Evolutionary conservation across 1,139 yeast species (phyloP).

Genomic region (Geotrichum macrosporum): DNA sequence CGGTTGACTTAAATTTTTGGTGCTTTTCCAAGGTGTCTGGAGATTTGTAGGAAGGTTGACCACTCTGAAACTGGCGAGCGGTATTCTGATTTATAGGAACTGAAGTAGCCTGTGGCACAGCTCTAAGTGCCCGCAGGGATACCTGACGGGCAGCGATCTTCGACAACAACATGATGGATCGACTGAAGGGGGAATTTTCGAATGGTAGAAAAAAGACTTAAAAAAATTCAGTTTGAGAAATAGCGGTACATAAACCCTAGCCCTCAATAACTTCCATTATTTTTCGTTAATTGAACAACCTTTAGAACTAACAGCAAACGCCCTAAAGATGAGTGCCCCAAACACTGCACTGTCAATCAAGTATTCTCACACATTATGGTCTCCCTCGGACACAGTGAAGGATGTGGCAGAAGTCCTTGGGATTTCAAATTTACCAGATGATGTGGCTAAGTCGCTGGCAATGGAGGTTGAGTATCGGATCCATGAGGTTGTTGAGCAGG

Average conservation of each 20-base stretch:
- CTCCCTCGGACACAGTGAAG: slow-evolving; percentile 93
- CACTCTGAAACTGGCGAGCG: slow-evolving; percentile 17
- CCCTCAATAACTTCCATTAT: slow-evolving; percentile 1
- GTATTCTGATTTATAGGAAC: slow-evolving; percentile 16
- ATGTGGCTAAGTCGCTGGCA: slow-evolving; percentile 88
- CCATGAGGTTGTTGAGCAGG: slow-evolving; percentile 92
- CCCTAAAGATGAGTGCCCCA: background rate
- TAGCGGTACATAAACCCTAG: slow-evolving; percentile 3
- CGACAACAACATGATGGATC: slow-evolving; percentile 18
- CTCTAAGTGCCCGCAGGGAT: slow-evolving; percentile 21
- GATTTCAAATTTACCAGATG: slow-evolving; percentile 72
- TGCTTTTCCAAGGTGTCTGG: slow-evolving; percentile 1
- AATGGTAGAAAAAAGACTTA: background rate
- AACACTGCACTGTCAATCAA: background rate
- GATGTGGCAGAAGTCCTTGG: slow-evolving; percentile 96
- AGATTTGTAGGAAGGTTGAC: slow-evolving; percentile 9
- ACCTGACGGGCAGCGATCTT: slow-evolving; percentile 22
- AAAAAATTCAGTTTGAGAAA: slow-evolving; percentile 2
- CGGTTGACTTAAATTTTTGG: slow-evolving; percentile 11
- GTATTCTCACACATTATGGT: slow-evolving; percentile 92
- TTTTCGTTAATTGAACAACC: background rate
- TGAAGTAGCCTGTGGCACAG: slow-evolving; percentile 19
- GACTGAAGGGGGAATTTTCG: background rate
- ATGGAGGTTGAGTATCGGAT: slow-evolving; percentile 98
- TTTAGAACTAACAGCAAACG: background rate